Evolutionary conservation across 495 filamentous ascomycete genomes (phyloP).

Genomic region (Penicillium macrosclerotiorum): DNA sequence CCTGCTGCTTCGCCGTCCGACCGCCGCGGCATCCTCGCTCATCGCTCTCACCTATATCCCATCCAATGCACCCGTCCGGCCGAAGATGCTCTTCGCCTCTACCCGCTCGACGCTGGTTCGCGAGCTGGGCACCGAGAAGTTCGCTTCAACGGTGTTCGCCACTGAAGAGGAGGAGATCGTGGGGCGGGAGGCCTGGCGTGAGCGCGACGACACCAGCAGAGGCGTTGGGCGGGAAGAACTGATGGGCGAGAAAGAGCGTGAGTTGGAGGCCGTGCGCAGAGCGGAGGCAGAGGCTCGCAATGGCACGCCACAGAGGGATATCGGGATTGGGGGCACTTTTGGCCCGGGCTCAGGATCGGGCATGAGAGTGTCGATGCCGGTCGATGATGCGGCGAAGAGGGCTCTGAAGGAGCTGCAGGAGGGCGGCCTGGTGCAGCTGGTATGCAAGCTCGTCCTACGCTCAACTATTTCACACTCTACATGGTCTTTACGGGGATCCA

Average conservation of each 20-base stretch:
- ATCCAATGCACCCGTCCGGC: conserved; percentile 81
- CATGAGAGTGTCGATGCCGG: conserved; percentile 59
- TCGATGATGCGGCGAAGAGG: conserved; percentile 65
- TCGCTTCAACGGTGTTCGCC: conserved; percentile 77
- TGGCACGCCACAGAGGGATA: conserved; percentile 63
- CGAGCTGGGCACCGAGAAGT: conserved; percentile 87
- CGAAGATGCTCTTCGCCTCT: conserved; percentile 94
- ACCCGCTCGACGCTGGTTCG: conserved; percentile 80
- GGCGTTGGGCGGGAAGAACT: conserved; percentile 54
- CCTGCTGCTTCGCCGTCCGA: conserved; percentile 73
- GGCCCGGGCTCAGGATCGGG: conserved; percentile 48
- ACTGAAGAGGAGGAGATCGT: conserved; percentile 66
- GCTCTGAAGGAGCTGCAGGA: conserved; percentile 60
- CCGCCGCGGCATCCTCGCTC: conserved; percentile 48
- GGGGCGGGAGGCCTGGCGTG: conserved; percentile 68
- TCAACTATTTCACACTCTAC: conserved; percentile 2
- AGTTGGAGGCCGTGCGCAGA: conserved; percentile 70
- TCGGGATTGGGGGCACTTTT: conserved; percentile 60
- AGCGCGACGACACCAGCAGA: conserved; percentile 63
- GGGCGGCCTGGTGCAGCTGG: conserved; percentile 75
- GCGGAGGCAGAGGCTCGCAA: conserved; percentile 75
- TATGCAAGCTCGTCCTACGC: conserved; percentile 44
- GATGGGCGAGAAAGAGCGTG: conserved; percentile 84
- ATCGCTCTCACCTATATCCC: conserved; percentile 88
- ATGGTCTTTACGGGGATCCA: conserved; percentile 4